Base-by-base conservation (phyloP, 2,329 filamentous ascomycete species). In the Acrodontium crateriforme region DNA sequence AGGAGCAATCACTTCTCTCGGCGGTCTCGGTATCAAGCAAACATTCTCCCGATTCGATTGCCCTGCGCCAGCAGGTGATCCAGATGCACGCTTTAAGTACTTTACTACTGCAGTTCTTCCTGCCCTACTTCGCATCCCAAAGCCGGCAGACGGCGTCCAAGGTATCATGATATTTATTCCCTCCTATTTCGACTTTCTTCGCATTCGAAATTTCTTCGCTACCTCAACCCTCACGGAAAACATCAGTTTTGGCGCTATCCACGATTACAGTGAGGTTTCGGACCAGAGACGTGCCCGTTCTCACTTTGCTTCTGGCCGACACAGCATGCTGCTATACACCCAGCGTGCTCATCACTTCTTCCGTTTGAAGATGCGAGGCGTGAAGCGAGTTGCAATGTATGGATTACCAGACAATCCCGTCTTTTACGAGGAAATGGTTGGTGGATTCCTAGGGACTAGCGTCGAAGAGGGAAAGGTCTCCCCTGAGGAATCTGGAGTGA, bases 281-380 rank as follows among this genome's bases (percentile, higher is more conserved):
- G 83, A 92, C 39, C 77, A 84, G 16, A 77, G 82, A 22, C 74
- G 87, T 20, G 83, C 87, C 6, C 69, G 87, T 14, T 85, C 80
- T 9, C 81, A 94, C 50, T 95, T 98, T 56, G 60, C 83, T 39
- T 78, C 64, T 20, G 89, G 85, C 4, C 68, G 84, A 10, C 80
- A 94, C 50, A 73, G 73, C 12, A 68, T 95, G 11, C 58, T 98
- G 20, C 62, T 98, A 10, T 98, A 95, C 58, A 91, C 85, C 2
- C 87, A 92, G 53, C 75, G 89, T 34, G 81, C 85, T n/a, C 89
- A 98, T 56, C 89, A 98, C 55, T 95, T 95, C 64, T 74, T 83
- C 27, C 69, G 89, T n/a, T 84, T 89, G 49, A 69, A 71, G 40
- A 66, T 98, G 29, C 69, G 73, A 18, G 89, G 89, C 13, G 83